phyloP scores from a whole-genome alignment of 1,284 basidiomycete genomes.

The Cutaneotrichosporon sp. region DNA sequence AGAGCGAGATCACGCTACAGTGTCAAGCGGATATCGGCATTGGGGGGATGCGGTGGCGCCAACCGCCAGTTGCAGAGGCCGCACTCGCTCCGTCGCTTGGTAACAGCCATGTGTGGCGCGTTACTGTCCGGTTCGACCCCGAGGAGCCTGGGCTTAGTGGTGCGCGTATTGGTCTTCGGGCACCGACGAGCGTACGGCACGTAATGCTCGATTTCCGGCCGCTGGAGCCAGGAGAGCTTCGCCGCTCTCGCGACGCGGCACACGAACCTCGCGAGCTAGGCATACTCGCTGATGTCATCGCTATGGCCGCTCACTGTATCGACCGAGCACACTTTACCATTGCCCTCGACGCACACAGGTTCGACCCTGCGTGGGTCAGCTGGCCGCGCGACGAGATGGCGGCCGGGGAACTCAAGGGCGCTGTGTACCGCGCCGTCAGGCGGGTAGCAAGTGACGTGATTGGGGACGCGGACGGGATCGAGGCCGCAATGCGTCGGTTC shows the following conservation, averaged over 20 bases:
- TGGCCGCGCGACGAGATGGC: slow-evolving; percentile 2
- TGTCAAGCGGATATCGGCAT: slow-evolving; percentile 8
- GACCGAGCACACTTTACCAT: slow-evolving; percentile 2
- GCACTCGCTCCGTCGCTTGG: not conserved
- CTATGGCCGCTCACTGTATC: slow-evolving; percentile 5
- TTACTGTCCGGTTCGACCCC: slow-evolving; percentile 7
- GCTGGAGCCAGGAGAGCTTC: slow-evolving; percentile 9
- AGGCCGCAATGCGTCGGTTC: slow-evolving; percentile 7
- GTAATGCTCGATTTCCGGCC: slow-evolving; percentile 1
- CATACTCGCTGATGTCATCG: slow-evolving; percentile 7
- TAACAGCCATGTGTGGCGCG: not conserved
- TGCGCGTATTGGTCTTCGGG: slow-evolving; percentile 2
- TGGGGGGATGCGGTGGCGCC: slow-evolving; percentile 12
- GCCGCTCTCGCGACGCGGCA: not conserved
- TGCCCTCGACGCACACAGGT: not conserved
- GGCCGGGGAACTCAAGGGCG: not conserved
- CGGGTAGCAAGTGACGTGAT: not conserved
- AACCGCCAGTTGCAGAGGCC: slow-evolving; percentile 12
- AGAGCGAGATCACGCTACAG: slow-evolving; percentile 1
- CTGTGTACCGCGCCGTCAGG: not conserved
- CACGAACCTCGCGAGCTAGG: slow-evolving; percentile 6
- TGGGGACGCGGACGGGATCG: not conserved
- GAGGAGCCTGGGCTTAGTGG: slow-evolving; percentile 9
- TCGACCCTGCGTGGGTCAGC: not conserved
- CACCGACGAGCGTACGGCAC: not conserved